Base-by-base conservation (phyloP, 2,329 filamentous ascomycete species). In the Colletotrichum truncatum region DNA sequence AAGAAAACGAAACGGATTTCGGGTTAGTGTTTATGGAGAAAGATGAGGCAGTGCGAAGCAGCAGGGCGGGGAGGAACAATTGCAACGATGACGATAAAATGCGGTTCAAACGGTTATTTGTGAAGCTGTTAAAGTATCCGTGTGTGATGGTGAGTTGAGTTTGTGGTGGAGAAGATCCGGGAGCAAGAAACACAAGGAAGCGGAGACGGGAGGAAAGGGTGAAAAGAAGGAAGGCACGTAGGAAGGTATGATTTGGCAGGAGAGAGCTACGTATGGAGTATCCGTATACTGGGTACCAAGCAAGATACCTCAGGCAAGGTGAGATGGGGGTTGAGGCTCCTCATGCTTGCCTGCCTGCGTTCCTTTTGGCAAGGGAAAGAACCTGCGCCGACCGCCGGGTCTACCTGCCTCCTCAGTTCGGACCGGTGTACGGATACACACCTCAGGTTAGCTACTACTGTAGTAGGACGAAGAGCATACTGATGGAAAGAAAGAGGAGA, bases 1-100 rank as follows among this genome's bases (percentile, higher is more conserved):
- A 41, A n/a, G 48, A 49, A 61, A 65, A 65, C 56, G 32, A 65
- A 65, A 61, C 48, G 16, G 18, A 61, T n/a, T 61, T 54, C 11
- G 56, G 57, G 10, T 36, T 62, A 62, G 49, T 21, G 49, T 28
- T 11, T 14, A 36, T 28, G 39, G 39, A 51, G 48, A 52, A 21
- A 28, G 14, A 54, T n/a, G 62, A 45, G 23, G 39, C 57, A 28
- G 48, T 55, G 48, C 56, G 43, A 43, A 39, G 34, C 26, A 18
- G 46, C 21, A 43, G 16, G 46, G 28, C 46, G 39, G 30, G 43
- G 30, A 32, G 32, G 39, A 39, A 34, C 43, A 28, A 45, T 30
- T 21, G 10, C 28, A 48, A 6, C 39, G 48, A 34, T 28, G 32
- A 41, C 39, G 46, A 36, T 18, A 30, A 49, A 43, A 21, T 51